Percentiles rank a stretch among this genome's conserved stretches.
Evolutionary conservation across 169 alveolate species (phyloP).

Genomic region (Hepatocystis sp.): DNA sequence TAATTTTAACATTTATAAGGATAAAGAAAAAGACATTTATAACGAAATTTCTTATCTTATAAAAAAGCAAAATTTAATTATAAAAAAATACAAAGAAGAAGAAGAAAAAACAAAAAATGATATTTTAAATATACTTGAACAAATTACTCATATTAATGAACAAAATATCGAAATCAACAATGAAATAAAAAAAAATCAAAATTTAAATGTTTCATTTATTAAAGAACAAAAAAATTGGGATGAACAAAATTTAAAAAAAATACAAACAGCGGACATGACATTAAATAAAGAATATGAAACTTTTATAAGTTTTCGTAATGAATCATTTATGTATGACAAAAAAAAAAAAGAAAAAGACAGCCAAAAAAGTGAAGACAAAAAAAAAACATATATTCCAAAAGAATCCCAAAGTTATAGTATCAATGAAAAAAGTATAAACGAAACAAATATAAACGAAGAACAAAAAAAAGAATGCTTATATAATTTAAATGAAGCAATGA

Average conservation of each 20-base stretch:
- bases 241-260: slow-evolving; percentile 23
- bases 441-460: slow-evolving; percentile 15
- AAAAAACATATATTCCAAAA: slow-evolving; percentile 1
- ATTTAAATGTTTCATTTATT: slow-evolving; percentile 19
- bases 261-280: slow-evolving; percentile 10
- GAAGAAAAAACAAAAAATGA: slow-evolving; percentile 33
- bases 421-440: not conserved
- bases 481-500: slow-evolving; percentile 57
- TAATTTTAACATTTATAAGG: slow-evolving; percentile 29
- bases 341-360: slow-evolving; percentile 7
- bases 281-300: slow-evolving; percentile 29
- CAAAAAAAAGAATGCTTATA: slow-evolving; percentile 32
- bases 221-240: slow-evolving; percentile 12
- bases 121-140: slow-evolving; percentile 23
- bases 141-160: slow-evolving; percentile 37
- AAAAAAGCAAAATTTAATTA: slow-evolving; percentile 51
- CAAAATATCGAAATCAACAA: slow-evolving; percentile 45
- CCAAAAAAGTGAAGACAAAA: not conserved
- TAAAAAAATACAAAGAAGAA: slow-evolving; percentile 43
- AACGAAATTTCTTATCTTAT: slow-evolving; percentile 10
- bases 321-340: slow-evolving; percentile 12
- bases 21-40: slow-evolving; percentile 34
- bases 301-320: slow-evolving; percentile 46
- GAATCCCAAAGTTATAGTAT: not conserved
- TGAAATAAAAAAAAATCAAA: slow-evolving; percentile 46